These are phyloP conservation scores for Termitomyces sp. DNA, from an alignment of 768 basidiomycete species.

Conservation along the genomic window DNA sequence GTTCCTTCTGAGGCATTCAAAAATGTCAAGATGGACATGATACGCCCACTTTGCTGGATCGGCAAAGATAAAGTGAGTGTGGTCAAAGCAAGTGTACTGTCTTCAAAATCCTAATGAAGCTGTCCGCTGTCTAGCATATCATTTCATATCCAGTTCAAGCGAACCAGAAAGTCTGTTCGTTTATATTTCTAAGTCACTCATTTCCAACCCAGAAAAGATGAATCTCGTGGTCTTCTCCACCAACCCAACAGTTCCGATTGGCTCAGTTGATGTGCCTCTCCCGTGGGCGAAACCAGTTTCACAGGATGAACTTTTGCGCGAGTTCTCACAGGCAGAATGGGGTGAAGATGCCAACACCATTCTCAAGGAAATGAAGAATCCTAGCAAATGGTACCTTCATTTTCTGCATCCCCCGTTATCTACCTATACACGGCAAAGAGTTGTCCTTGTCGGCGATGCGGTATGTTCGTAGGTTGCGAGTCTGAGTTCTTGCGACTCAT, in stretches of 20 bases:
- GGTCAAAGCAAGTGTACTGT: neutral
- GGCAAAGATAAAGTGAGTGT: slow-evolving; percentile 39
- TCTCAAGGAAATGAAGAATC: slow-evolving; percentile 35
- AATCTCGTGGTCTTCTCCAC: slow-evolving; percentile 44
- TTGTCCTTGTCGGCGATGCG: slow-evolving; percentile 51
- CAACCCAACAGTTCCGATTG: slow-evolving; percentile 21
- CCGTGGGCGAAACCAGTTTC: slow-evolving; percentile 40
- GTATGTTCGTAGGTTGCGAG: slow-evolving; percentile 30
- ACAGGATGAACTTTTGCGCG: slow-evolving; percentile 35
- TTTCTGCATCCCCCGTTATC: slow-evolving; percentile 39
- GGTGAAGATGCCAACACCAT: slow-evolving; percentile 38
- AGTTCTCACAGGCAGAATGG: slow-evolving; percentile 34
- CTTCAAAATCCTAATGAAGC: neutral
- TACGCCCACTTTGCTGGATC: slow-evolving; percentile 35
- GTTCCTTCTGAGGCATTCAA: slow-evolving; percentile 33
- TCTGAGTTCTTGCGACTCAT: neutral
- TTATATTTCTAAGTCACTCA: neutral
- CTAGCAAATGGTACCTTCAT: slow-evolving; percentile 51
- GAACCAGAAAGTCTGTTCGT: slow-evolving; percentile 31
- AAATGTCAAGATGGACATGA: slow-evolving; percentile 32
- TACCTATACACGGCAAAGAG: slow-evolving; percentile 35
- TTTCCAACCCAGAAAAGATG: slow-evolving; percentile 19
- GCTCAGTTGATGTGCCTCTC: slow-evolving; percentile 21
- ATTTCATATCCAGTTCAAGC: slow-evolving; percentile 45
- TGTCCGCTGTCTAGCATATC: slow-evolving; percentile 34